Conservation (phyloP, 2,329 filamentous ascomycete species). For the Curvularia eragrostidis region DNA sequence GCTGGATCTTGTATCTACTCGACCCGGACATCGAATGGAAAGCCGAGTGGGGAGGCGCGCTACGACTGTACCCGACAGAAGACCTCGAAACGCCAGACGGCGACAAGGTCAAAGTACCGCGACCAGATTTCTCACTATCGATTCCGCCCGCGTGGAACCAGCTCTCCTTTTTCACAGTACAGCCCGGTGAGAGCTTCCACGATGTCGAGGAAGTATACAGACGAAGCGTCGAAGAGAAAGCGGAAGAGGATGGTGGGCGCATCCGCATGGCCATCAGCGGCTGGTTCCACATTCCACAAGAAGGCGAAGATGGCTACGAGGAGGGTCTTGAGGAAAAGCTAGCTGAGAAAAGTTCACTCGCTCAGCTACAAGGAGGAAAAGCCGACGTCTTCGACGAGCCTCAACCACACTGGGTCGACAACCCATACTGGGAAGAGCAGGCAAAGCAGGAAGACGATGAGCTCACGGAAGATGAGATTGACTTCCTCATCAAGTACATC, state of each 20-base stretch:
- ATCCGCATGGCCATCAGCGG: conserved; percentile 98
- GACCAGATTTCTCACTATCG: conserved; percentile 76
- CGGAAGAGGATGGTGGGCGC: conserved; percentile 72
- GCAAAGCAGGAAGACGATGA: conserved; percentile 58
- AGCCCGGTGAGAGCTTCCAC: conserved; percentile 98
- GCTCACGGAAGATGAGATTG: conserved; percentile 80
- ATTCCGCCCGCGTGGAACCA: conserved; percentile 98
- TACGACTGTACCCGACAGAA: conserved; percentile 81
- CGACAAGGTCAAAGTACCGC: conserved; percentile 78
- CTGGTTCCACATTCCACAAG: conserved; percentile 98
- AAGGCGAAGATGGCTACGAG: conserved; percentile 90
- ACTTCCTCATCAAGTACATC: conserved; percentile 90
- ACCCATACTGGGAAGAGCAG: conserved; percentile 44
- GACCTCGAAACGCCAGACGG: conserved; percentile 71
- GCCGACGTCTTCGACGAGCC: conserved; percentile 89
- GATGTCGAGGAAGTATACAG: conserved; percentile 98
- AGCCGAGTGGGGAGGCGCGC: conserved; percentile 87
- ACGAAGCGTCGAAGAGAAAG: conserved; percentile 63
- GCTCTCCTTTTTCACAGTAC: conserved; percentile 96
- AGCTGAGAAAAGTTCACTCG: conserved; percentile 86
- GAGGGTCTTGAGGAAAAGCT: conserved; percentile 87
- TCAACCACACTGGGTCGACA: conserved; percentile 63
- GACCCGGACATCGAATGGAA: conserved; percentile 93
- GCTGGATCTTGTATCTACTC: conserved; percentile 95
- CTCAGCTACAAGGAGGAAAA: conserved; percentile 85